Evolutionary conservation across 2,329 filamentous ascomycete genomes (phyloP), one percentile per base, ranked within the genome.

Genomic region (Cladosporium sphaerospermum): DNA sequence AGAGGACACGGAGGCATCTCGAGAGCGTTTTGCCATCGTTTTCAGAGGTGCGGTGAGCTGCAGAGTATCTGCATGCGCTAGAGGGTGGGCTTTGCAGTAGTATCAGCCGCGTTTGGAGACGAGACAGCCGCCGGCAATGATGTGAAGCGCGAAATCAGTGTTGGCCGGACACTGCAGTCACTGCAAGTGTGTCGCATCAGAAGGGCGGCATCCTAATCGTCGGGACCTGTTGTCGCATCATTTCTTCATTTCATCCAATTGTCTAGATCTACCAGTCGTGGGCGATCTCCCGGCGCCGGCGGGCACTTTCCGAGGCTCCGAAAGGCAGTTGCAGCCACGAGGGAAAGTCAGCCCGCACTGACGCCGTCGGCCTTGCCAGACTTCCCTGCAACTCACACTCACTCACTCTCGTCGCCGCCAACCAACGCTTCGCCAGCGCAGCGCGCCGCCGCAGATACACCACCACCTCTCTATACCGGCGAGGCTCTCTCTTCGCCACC

Each of bases 21-120:
- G 74, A 69, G 76, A 75, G 67, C 82, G 82, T 70, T 85, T 85
- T 61, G 74, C 73, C 82, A 84, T 85, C 23, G 3, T 28, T 28
- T 28, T 7, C 23, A 28, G 23, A 28, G 53, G 60, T 64, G 48
- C 55, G 46, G 50, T 52, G 49, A 32, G 47, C 47, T 50, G 47
- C 42, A 42, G 51, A 23, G 37, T 55, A 57, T 34, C 39, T 51
- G 55, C 49, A 45, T 54, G 52, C 52, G 37, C 47, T 54, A 50
- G 47, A 50, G 7, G 13, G 40, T 50, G 37, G 34, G 47, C 39
- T 34, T 43, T 50, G 47, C 47, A 50, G 47, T 43, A 50, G 47
- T 28, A 28, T 9, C 16, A 28, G 14, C 10, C 34, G 23, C 23
- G 23, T 28, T 28, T 28, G 10, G 34, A 36, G 34, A n/a, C 34